phyloP scores from a whole-genome alignment of 306 rosid species.

The Rosa persica region DNA sequence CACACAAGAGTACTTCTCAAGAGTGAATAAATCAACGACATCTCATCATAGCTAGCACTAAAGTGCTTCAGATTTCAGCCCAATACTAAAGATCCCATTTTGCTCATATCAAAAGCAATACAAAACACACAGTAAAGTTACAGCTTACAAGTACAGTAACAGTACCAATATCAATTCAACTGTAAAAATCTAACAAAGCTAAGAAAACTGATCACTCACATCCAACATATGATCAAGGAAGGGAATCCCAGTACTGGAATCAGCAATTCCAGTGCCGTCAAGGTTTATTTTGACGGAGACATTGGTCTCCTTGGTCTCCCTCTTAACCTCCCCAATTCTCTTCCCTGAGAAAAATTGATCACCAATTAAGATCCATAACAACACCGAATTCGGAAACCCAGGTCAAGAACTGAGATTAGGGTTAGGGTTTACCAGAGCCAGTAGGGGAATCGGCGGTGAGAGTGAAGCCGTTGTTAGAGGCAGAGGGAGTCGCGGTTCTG shows the following conservation, averaged over 20 bases:
- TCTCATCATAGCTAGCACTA: background rate
- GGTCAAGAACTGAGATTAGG: background rate
- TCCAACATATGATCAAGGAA: slow-evolving; percentile 98
- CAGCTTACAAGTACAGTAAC: background rate
- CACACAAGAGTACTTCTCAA: background rate
- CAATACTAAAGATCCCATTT: background rate
- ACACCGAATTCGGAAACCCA: background rate
- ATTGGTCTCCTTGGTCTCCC: slow-evolving; percentile 83
- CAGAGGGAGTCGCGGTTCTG: too few species aligned
- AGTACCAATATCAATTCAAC: background rate
- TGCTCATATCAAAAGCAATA: background rate
- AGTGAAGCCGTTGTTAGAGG: slow-evolving; percentile 50
- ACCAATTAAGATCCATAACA: background rate
- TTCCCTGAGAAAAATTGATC: slow-evolving; percentile 39
- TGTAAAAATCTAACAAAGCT: background rate
- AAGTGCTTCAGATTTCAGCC: background rate
- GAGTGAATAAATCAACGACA: background rate
- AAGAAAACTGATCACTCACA: slow-evolving; percentile 45
- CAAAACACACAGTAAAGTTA: background rate
- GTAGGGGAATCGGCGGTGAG: slow-evolving; percentile 32
- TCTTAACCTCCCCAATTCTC: slow-evolving; percentile 84
- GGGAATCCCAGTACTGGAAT: slow-evolving; percentile 77
- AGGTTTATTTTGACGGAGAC: slow-evolving; percentile 79
- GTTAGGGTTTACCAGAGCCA: slow-evolving; percentile 44
- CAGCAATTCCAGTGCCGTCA: slow-evolving; percentile 87